A percentile compares a stretch with the other conserved stretches of the same genome.
These are phyloP conservation scores for Danielozyma ontarioensis DNA, from an alignment of 805 yeast genomes.

Conservation along the genomic window DNA sequence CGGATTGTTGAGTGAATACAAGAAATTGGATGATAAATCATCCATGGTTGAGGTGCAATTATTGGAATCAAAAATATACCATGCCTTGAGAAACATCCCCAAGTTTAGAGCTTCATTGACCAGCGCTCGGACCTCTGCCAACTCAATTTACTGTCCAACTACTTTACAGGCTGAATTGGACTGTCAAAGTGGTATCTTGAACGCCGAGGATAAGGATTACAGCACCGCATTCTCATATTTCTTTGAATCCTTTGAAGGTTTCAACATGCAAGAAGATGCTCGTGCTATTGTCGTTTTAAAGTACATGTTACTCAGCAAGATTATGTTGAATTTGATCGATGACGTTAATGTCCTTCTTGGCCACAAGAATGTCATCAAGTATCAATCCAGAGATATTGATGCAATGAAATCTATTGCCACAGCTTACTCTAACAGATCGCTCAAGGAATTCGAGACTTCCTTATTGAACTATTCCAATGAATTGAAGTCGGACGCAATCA, in stretches of 20 bases:
- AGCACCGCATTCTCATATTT: slow-evolving; percentile 94
- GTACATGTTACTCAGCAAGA: slow-evolving; percentile 88
- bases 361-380: slow-evolving; percentile 64
- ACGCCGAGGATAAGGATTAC: slow-evolving; percentile 95
- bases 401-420: slow-evolving; percentile 92
- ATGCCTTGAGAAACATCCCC: slow-evolving; percentile 84
- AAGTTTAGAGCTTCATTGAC: slow-evolving; percentile 90
- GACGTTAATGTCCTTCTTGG: slow-evolving; percentile 77
- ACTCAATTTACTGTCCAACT: slow-evolving; percentile 94
- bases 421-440: slow-evolving; percentile 85
- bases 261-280: slow-evolving; percentile 58
- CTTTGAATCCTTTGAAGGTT: slow-evolving; percentile 92
- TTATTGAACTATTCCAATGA: slow-evolving; percentile 66
- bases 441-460: slow-evolving; percentile 86
- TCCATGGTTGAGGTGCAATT: slow-evolving; percentile 93
- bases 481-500: slow-evolving; percentile 79
- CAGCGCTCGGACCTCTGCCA: slow-evolving; percentile 96
- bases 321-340: slow-evolving; percentile 83
- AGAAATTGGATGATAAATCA: slow-evolving; percentile 91
- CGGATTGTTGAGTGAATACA: slow-evolving; percentile 74
- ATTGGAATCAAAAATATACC: slow-evolving; percentile 84
- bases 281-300: slow-evolving; percentile 73
- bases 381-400: slow-evolving; percentile 80
- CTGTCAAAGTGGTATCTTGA: slow-evolving; percentile 89
- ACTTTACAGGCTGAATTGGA: slow-evolving; percentile 90